Base-by-base conservation (phyloP, 768 basidiomycete genomes). In the Cubamyces sp. region DNA sequence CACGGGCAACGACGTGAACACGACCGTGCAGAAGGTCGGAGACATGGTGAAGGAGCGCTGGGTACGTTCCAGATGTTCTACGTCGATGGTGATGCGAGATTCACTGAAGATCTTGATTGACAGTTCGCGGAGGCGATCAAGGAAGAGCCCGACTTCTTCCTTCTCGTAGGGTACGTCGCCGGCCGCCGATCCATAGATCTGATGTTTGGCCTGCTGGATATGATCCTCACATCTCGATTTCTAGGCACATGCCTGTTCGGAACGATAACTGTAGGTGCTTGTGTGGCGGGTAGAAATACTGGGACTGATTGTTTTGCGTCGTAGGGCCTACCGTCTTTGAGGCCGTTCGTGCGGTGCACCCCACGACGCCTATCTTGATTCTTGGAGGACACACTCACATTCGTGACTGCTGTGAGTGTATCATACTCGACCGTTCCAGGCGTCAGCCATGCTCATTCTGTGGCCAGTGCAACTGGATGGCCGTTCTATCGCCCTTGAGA, bases 341-440 rank as follows among this genome's bases (percentile, higher is more conserved):
- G 57, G 88, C 91, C 1, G 81, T 96, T 59, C 86, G 94, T 28
- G 78, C 79, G 7, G 77, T 87, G 1, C 94, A 94, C 71, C 82
- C 88, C 0, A 70, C 72, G n/a, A 88, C 88, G 0, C 94, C 93
- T 0, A 90, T 96, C 58, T 68, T 92, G 56, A 89, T 95, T 67
- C 86, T 96, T 46, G 94, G 94, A 62, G 89, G 88, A 5, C 92
- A 94, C 65, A 80, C 82, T 0, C 90, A 94, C 72, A 87, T 92
- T 60, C 86, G 92, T 45, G 90, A 94, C 69, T 94, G 92, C 74
- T 67, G 84, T 81, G 75, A 73, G 82, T 82, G n/a, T 1, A 19
- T 9, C 51, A 47, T 34, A 4, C 11, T 50, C 7, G 49, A 34
- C 50, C 19, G 28, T 30, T 30, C 11, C 9, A 16, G 8, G 28